Conservation (phyloP, 208 protist species). For the Wallacemonas sp. region DNA sequence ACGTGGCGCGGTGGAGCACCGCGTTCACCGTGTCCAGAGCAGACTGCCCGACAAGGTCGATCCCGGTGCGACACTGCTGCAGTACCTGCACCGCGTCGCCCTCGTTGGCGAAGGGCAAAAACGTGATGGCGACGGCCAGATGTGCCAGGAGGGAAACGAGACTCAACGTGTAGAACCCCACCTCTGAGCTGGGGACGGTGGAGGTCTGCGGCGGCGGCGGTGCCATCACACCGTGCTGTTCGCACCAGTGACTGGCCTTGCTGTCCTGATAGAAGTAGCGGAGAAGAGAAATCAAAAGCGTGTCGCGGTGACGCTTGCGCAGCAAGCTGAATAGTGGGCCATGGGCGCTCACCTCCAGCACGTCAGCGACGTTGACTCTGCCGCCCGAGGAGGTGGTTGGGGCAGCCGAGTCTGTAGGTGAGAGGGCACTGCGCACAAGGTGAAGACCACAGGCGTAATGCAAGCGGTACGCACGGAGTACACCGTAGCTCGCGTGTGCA, state of each 20-base stretch:
- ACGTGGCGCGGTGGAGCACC: slow-evolving; percentile 1
- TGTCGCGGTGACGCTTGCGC: slow-evolving; percentile 54
- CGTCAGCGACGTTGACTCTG: background rate
- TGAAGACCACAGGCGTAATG: slow-evolving; percentile 51
- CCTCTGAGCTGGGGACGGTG: background rate
- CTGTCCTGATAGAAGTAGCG: slow-evolving; percentile 70
- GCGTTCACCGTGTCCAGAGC: slow-evolving; percentile 31
- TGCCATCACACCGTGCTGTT: slow-evolving; percentile 12
- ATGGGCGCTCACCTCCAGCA: slow-evolving; percentile 29
- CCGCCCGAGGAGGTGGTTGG: no score
- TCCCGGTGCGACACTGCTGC: slow-evolving; percentile 46
- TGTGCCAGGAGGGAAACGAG: slow-evolving; percentile 58
- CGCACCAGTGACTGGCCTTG: slow-evolving; percentile 45
- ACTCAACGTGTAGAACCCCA: slow-evolving; percentile 15
- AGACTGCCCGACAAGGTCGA: slow-evolving; percentile 64
- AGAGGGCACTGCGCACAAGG: slow-evolving; percentile 46
- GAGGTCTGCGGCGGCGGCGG: background rate
- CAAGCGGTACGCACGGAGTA: slow-evolving; percentile 53
- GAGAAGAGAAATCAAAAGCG: slow-evolving; percentile 49
- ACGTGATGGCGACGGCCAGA: slow-evolving; percentile 44
- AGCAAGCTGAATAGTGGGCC: slow-evolving; percentile 43
- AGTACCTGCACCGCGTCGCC: slow-evolving; percentile 54
- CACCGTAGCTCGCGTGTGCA: slow-evolving; percentile 30
- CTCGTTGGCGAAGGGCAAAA: slow-evolving; percentile 54
- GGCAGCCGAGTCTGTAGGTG: background rate